Conservation (phyloP, 139 green algal species). For the Chlorella vulgaris region DNA sequence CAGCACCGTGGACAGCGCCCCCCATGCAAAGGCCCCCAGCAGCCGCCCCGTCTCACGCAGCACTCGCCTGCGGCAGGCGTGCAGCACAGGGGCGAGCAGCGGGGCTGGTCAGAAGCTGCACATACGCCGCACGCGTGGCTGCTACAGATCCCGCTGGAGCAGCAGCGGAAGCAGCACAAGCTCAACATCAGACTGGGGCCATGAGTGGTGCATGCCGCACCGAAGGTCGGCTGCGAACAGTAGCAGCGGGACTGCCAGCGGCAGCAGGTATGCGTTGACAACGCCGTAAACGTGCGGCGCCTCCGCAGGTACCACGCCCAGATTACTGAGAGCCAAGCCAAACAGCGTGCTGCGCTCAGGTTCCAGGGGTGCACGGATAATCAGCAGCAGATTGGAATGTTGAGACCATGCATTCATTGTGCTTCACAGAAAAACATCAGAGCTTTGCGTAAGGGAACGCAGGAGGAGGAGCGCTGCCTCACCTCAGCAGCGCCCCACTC, state of each 20-base stretch:
- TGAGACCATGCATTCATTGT: too few species aligned
- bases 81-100: not conserved
- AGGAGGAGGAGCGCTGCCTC: too few species aligned
- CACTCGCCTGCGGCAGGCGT: slow-evolving; percentile 48
- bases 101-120: not conserved
- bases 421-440: too few species aligned
- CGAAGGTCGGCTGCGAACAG: slow-evolving; percentile 85
- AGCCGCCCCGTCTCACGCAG: slow-evolving; percentile 78
- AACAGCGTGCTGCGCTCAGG: slow-evolving; percentile 59
- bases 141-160: not conserved
- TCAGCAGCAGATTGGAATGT: not conserved
- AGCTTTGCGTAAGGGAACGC: too few species aligned
- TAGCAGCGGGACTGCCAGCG: slow-evolving; percentile 90
- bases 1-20: slow-evolving; percentile 64
- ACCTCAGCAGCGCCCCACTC: slow-evolving; percentile 75
- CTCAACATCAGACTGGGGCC: not conserved
- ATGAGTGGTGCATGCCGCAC: not conserved
- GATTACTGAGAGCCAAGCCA: slow-evolving; percentile 79
- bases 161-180: not conserved
- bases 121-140: too few species aligned
- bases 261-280: slow-evolving; percentile 88
- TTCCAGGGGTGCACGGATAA: too few species aligned
- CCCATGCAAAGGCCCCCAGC: slow-evolving; percentile 77
- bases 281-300: slow-evolving; percentile 50
- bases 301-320: slow-evolving; percentile 64